Base-by-base conservation (phyloP, 768 basidiomycete genomes). In the Pulveroboletus sp. region DNA sequence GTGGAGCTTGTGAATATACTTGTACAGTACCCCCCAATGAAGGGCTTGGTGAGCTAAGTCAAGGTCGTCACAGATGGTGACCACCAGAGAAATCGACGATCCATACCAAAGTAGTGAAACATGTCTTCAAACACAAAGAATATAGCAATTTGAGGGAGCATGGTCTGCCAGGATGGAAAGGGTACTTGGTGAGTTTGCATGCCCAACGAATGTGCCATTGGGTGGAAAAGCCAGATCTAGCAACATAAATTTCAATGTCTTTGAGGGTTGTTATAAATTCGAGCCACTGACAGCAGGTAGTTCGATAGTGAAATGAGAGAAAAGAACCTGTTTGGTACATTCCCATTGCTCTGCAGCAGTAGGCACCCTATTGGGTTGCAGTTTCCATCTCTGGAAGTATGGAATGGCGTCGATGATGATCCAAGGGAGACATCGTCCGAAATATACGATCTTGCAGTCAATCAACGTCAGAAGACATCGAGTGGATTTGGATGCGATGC, bases 121-220 rank as follows among this genome's bases (percentile, higher is more conserved):
- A 86, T 81, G 68, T 97, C 95, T 71, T 99, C 96, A 56, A 96
- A 90, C 65, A 95, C 76, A 70, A 98, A 96, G 77, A 98, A 98
- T 54, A 92, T 70, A 30, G 80, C 80, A 45, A 96, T 70, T 67
- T 95, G 94, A 15, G 79, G 83, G 3, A 74, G 68, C 78, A 94
- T 87, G 7, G 76, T 76, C 57, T 73, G 75, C 69, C 78, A 75
- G 0, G 80, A 66, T 0, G 96, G 89, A 74, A 99, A 90, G 1
- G 96, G 95, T 2, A 98, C 88, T 55, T 96, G 86, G 72, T 89
- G 88, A 0, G 95, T 99, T 32, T 78, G 66, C 89, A 99, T 93
- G 57, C 92, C 94, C 50, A 95, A 77, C 39, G 73, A 67, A 62
- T 92, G 89, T 15, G 93, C 93, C 60, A 93, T 75, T 2, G 92